A percentile compares a stretch with the other conserved stretches of the same genome.
These are phyloP conservation scores for Detonula confervacea DNA, from an alignment of 352 stramenopile species.

Conservation along the genomic window DNA sequence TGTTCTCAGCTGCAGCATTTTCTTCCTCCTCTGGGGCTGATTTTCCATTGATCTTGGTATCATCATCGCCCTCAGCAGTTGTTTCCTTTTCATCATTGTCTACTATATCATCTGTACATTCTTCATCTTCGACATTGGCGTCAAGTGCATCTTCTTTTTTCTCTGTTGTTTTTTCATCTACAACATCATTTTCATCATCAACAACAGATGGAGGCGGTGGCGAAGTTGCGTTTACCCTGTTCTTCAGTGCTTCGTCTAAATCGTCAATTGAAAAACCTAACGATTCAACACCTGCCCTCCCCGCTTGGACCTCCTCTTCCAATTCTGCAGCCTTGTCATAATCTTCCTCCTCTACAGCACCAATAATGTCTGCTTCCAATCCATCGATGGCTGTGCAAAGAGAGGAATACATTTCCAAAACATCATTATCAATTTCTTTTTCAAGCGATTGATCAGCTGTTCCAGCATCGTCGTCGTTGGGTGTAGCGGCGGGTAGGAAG, in stretches of 20 bases:
- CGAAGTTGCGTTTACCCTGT: neutral
- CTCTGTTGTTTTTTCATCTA: constrained; percentile 7
- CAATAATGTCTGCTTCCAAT: constrained; percentile 63
- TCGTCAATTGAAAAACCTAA: constrained; percentile 70
- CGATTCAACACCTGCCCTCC: constrained; percentile 60
- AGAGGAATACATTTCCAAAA: constrained; percentile 55
- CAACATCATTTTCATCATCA: constrained; percentile 14
- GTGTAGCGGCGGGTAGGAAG: constrained; percentile 6
- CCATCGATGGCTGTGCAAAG: constrained; percentile 49
- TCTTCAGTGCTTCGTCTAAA: constrained; percentile 59
- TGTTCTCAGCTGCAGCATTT: neutral
- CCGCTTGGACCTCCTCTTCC: constrained; percentile 64
- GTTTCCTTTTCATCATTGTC: neutral
- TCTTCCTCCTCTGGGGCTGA: neutral
- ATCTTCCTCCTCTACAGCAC: constrained; percentile 68
- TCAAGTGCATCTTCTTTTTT: neutral
- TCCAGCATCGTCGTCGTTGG: neutral
- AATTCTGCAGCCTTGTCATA: constrained; percentile 75
- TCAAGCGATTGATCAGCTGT: neutral
- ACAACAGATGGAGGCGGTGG: neutral
- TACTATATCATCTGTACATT: neutral
- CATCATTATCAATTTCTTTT: constrained; percentile 36
- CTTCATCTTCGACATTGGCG: constrained; percentile 3
- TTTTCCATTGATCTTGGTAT: constrained; percentile 10
- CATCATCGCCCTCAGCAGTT: too few relatives aligned